Base-by-base conservation (phyloP, 2,329 filamentous ascomycete genomes). In the Fusarium bactridioides region DNA sequence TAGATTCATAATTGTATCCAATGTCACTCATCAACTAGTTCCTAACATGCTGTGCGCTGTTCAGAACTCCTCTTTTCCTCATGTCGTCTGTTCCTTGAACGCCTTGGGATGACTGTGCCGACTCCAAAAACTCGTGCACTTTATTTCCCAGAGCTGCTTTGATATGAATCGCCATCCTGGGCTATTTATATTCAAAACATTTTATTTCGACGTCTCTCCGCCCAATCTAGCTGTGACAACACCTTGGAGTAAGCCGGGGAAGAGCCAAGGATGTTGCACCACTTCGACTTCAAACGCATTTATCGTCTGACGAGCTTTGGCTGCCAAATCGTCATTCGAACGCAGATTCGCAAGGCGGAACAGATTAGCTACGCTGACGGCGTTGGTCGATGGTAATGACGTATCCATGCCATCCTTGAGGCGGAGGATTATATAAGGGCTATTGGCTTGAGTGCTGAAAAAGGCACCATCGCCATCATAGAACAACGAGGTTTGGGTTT, bases 331-430 rank as follows among this genome's bases (percentile, higher is more conserved):
- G 4, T 89, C 83, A 71, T 94, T 90, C 51, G 89, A 88, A 0
- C 97, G 85, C 4, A 97, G 80, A 10, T 87, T 87, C 18, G 90
- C 90, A 8, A 98, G 88, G 2, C 94, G 91, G 82, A 96, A 93
- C n/a, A 98, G 85, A 78, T 98, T 98, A 21, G 89, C 88, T 0
- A 94, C 93, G n/a, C 93, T 92, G 10, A 95, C 89, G 43, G 94
- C 94, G 79, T 99, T 99, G 57, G 93, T 92, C 1, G 94, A 96
- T 2, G 96, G 96, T 67, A 96, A 92, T 4, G 94, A 92, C 10
- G 94, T 94, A 81, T 99, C 96, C 88, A 98, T 98, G 72, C 94
- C 96, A 70, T 97, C 94, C 82, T 99, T 99, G 55, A 98, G 88
- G 29, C 95, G 92, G 67, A 98, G 89, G 66, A 98, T 91, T 33